Conservation (phyloP, 2,329 filamentous ascomycete genomes). For the Trichophyton simii region DNA sequence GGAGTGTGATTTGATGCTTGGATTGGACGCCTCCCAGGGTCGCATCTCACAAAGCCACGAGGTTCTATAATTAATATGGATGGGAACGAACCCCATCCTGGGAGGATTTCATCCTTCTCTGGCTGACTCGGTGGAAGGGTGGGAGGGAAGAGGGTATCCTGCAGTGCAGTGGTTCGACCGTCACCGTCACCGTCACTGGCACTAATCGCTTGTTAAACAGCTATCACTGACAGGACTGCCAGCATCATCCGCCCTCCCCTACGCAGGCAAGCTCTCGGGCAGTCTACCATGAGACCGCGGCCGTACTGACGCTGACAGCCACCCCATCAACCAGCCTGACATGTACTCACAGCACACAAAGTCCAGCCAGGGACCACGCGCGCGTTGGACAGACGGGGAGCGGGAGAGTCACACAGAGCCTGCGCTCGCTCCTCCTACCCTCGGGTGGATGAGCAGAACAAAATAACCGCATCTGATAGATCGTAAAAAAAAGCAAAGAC, state of each 20-base stretch:
- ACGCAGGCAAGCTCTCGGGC: neutral
- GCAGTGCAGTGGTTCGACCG: neutral
- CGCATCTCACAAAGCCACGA: conserved; percentile 4
- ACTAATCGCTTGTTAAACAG: no score
- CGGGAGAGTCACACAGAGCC: neutral
- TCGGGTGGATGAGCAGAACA: neutral
- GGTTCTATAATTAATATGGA: conserved; percentile 1
- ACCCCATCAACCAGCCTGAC: neutral
- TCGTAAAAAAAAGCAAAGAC: conserved; percentile 2
- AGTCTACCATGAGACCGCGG: neutral
- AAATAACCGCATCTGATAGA: neutral
- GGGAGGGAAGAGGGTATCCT: no score
- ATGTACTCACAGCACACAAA: neutral
- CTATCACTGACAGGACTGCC: no score
- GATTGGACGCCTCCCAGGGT: neutral
- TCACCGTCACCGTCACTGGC: neutral
- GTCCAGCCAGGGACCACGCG: neutral
- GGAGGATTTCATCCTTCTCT: no score
- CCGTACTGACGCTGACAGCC: neutral
- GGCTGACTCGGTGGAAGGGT: no score
- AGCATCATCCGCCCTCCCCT: neutral
- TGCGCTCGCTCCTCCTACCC: neutral
- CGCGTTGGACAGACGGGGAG: neutral
- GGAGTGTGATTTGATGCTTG: neutral
- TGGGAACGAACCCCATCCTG: neutral